Percentiles rank a stretch among this genome's conserved stretches.
Evolutionary conservation across 257 asterid species (phyloP).

Genomic region (Datura wrightii): DNA sequence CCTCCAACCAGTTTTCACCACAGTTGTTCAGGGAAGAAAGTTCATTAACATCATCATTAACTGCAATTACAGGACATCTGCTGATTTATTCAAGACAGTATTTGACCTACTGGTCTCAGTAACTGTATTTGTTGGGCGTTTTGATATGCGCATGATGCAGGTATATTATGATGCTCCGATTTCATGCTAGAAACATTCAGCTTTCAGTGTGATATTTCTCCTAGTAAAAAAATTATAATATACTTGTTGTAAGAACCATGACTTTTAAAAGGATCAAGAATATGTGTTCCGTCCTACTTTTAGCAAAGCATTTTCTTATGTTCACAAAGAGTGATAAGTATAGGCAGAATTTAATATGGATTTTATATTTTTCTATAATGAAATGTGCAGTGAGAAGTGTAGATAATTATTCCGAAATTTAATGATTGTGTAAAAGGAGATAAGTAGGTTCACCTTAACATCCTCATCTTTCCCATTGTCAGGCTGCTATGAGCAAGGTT

Average conservation of each 20-base stretch:
- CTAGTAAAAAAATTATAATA: neutral
- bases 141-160: constrained; percentile 99
- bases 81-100: constrained; percentile 95
- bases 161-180: constrained; percentile 40
- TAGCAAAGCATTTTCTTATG: neutral
- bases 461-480: constrained; percentile 16
- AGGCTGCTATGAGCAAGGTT: constrained; percentile 81
- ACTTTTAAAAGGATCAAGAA: neutral
- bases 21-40: neutral
- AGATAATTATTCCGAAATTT: neutral
- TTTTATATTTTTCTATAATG: neutral
- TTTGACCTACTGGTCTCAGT: constrained; percentile 97
- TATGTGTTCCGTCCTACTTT: neutral
- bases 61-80: constrained; percentile 77
- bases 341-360: neutral
- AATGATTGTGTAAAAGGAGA: neutral
- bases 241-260: neutral
- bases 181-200: neutral
- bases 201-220: neutral
- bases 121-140: constrained; percentile 97
- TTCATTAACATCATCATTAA: constrained; percentile 32
- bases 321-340: neutral
- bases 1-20: neutral
- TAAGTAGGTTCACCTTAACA: neutral
- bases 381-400: neutral